Evolutionary conservation across 495 filamentous ascomycete species (phyloP).

Genomic region (Aspergillus affinis): DNA sequence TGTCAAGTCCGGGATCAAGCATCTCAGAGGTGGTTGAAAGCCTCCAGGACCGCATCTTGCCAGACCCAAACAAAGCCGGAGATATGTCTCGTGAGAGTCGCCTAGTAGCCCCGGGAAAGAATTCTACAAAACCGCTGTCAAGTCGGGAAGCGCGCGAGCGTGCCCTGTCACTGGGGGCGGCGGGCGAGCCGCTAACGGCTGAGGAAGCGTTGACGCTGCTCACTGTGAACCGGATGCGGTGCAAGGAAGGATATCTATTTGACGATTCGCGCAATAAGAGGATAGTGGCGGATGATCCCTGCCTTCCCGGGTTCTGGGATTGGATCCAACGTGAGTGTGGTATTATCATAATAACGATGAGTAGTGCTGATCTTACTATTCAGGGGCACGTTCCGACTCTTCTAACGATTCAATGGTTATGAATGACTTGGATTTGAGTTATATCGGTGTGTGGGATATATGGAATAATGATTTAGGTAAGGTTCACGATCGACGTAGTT

Average conservation of each 20-base stretch:
- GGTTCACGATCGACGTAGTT: slow-evolving; percentile 8
- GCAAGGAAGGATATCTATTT: slow-evolving; percentile 77
- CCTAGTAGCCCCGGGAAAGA: slow-evolving; percentile 6
- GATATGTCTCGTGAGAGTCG: neutral
- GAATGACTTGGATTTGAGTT: slow-evolving; percentile 76
- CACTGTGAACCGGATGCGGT: slow-evolving; percentile 50
- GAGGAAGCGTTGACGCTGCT: slow-evolving; percentile 45
- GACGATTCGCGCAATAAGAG: slow-evolving; percentile 65
- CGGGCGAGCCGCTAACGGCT: slow-evolving; percentile 29
- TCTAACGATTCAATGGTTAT: slow-evolving; percentile 69
- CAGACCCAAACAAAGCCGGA: slow-evolving; percentile 17
- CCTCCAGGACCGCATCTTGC: slow-evolving; percentile 29
- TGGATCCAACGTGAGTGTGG: slow-evolving; percentile 65
- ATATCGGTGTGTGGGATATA: slow-evolving; percentile 75
- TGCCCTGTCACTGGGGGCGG: slow-evolving; percentile 28
- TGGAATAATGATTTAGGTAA: slow-evolving; percentile 76
- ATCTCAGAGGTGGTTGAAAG: slow-evolving; percentile 33
- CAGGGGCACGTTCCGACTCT: slow-evolving; percentile 65
- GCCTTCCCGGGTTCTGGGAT: slow-evolving; percentile 73
- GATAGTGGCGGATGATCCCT: slow-evolving; percentile 69
- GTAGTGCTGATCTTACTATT: slow-evolving; percentile 21
- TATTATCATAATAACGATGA: neutral
- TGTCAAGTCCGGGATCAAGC: slow-evolving; percentile 28
- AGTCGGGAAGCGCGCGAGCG: slow-evolving; percentile 48
- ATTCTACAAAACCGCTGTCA: slow-evolving; percentile 31